Base-by-base conservation (phyloP, 2,329 filamentous ascomycete species). In the Alternaria tenuissima region DNA sequence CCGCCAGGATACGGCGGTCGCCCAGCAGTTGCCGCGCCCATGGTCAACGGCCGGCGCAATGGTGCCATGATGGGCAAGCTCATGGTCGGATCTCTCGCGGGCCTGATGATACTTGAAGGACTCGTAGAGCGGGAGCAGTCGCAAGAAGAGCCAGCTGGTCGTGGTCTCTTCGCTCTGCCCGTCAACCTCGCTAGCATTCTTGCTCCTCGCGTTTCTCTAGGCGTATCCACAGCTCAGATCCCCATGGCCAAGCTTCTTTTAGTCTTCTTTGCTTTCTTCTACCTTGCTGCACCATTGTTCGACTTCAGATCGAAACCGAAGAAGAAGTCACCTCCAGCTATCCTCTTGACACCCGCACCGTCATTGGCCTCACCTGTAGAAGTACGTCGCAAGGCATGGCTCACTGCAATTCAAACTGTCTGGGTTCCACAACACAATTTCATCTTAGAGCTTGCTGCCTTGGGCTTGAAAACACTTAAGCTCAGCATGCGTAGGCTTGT, bases 31-130 rank as follows among this genome's bases (percentile, higher is more conserved):
- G 71, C 72, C 22, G 74, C 71, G 18, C 74, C 75, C 7, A 74
- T 76, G 65, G 76, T 78, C 56, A 78, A 81, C 59, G 79, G 78
- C 44, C 80, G 81, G 16, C 78, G 79, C 18, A 77, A 77, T 63
- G 80, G 82, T 43, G 84, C 84, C 36, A 82, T 85, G 66, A 79
- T 88, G 69, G 87, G 85, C 72, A 96, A 96, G 80, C 85, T 97
- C 66, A 95, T 97, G 92, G 89, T 97, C 5, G 94, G 94, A 42
- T 94, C 94, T 18, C 86, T 98, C 60, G 94, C 94, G 24, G 93
- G 93, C 14, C 83, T 98, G 18, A 97, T 98, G 94, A 86, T 97
- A 34, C 81, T 97, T 68, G 93, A 97, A 79, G 93, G 92, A 1
- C 84, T 94, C 56, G 86, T 91, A 74, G 81, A 89, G 67, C 76